phyloP scores from a whole-genome alignment of 1,284 basidiomycete genomes.

The Naganishia cerealis region DNA sequence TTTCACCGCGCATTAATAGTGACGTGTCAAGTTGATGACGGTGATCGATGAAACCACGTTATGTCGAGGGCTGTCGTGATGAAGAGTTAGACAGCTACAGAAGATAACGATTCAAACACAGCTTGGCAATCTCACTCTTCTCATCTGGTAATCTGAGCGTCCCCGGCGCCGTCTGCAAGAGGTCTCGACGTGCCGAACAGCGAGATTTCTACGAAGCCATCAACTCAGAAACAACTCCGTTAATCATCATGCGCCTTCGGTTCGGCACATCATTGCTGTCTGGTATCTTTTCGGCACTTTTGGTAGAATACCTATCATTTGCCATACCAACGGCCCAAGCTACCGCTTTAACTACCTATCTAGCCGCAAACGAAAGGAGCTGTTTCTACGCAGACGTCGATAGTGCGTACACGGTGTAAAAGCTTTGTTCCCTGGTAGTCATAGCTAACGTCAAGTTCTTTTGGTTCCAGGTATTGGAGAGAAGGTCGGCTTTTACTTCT shows the following conservation, averaged over 20 bases:
- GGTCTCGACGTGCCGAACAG: neutral
- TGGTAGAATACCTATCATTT: conserved; percentile 2
- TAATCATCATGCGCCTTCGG: conserved; percentile 10
- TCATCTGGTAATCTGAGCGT: too few species aligned
- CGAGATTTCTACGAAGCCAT: neutral
- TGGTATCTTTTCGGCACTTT: neutral
- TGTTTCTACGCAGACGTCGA: conserved; percentile 99
- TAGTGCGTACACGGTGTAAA: conserved; percentile 29
- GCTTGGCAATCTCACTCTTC: too few species aligned
- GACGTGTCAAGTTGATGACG: neutral
- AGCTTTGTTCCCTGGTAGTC: neutral
- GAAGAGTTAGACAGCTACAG: too few species aligned
- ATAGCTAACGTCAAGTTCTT: neutral
- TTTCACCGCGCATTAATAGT: neutral
- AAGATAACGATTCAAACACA: too few species aligned
- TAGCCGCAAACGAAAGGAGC: conserved; percentile 78
- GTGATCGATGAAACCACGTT: conserved; percentile 1
- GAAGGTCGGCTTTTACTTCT: conserved; percentile 59
- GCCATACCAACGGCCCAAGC: conserved; percentile 5
- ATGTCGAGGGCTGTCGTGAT: too few species aligned
- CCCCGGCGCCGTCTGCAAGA: neutral
- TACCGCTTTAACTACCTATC: conserved; percentile 77
- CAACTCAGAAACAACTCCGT: neutral
- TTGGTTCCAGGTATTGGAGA: conserved; percentile 43
- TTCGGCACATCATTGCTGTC: conserved; percentile 11